Base-by-base conservation (phyloP, 2,329 filamentous ascomycete species). In the Pseudocercospora macadamiae region DNA sequence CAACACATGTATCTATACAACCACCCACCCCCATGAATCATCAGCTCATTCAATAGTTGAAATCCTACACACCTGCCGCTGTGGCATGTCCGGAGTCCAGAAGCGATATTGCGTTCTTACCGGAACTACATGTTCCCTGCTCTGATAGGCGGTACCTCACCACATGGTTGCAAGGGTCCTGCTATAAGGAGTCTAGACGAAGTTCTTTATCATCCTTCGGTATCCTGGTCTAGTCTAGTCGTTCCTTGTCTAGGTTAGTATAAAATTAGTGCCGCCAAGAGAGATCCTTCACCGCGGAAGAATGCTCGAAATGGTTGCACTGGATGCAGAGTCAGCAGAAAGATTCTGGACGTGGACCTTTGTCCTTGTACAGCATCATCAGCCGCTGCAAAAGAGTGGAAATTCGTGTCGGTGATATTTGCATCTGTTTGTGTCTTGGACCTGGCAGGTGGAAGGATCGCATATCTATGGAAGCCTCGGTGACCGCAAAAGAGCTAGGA, bases 81-180 rank as follows among this genome's bases (percentile, higher is more conserved):
- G 42, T 26, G 42, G 42, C 42, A 47, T 47, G 42, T 47, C 42
- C 42, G 42, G 42, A 45, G 42, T 45, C 42, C 19, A 45, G 42
- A 47, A 16, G 42, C 42, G 42, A 47, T 21, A 47, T 47, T 47
- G 42, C 42, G 26, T n/a, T 47, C 42, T 47, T 16, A 47, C 42
- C 42, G 42, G 42, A 23, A 21, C 19, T 23, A 21, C n/a, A 16
- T 47, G 19, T 26, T 26, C 42, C 42, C 19, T 18, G 12, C 21
- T 16, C 19, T 26, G 42, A 47, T 47, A 26, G 42, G 42, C 42
- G 18, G 23, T 47, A 14, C 19, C 14, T n/a, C 42, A 47, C 23
- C 42, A 23, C 19, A 21, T 25, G 19, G 23, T 47, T 9, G n/a
- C 21, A 14, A 47, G 42, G 42, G 23, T 26, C 21, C 19, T 28